Conservation (phyloP, 2,329 filamentous ascomycete genomes). For the Monosporascus ibericus region DNA sequence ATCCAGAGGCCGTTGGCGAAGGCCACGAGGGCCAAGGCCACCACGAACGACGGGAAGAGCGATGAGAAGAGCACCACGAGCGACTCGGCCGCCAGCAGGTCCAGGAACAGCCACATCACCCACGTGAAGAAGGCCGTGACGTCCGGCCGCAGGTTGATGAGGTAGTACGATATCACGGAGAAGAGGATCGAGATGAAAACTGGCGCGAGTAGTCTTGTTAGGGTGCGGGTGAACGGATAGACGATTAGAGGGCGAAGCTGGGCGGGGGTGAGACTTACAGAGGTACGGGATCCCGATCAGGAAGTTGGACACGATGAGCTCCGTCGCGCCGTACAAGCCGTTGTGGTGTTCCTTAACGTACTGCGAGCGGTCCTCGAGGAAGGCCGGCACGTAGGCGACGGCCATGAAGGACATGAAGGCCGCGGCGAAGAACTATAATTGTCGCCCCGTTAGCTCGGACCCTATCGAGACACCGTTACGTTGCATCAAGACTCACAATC, state of each 20-base stretch:
- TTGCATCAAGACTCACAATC: constrained; percentile 41
- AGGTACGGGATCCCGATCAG: constrained; percentile 76
- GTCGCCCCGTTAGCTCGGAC: background rate
- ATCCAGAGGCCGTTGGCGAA: constrained; percentile 91
- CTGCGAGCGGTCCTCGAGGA: constrained; percentile 68
- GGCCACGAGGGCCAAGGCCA: constrained; percentile 70
- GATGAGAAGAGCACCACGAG: constrained; percentile 72
- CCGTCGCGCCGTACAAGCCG: constrained; percentile 68
- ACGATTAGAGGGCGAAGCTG: background rate
- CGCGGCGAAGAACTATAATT: constrained; percentile 54
- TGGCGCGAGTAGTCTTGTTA: constrained; percentile 17
- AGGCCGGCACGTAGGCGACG: constrained; percentile 78
- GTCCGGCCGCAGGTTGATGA: constrained; percentile 65
- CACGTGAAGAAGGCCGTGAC: constrained; percentile 66
- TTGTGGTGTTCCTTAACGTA: constrained; percentile 76
- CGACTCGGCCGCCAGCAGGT: constrained; percentile 74
- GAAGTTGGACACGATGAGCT: constrained; percentile 75
- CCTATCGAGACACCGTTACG: no score
- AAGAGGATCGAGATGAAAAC: constrained; percentile 71
- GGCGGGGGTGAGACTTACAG: constrained; percentile 34
- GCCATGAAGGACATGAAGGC: constrained; percentile 79
- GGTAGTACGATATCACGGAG: constrained; percentile 71
- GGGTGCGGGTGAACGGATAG: background rate
- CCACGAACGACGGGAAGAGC: constrained; percentile 73
- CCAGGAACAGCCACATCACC: constrained; percentile 80